Evolutionary conservation across 2,329 filamentous ascomycete species (phyloP).

Genomic region (Drechslerella dactyloides): DNA sequence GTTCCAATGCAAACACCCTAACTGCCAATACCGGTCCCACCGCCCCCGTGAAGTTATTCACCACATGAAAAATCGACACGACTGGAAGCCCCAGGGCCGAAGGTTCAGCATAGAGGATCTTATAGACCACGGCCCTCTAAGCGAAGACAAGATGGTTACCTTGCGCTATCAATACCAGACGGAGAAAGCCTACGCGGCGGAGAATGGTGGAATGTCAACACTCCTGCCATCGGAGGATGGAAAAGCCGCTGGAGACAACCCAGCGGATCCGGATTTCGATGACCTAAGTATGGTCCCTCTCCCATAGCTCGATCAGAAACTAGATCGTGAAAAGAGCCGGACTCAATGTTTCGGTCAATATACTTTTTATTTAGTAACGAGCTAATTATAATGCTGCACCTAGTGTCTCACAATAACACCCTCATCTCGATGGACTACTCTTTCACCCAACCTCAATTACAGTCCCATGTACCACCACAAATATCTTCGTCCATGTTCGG

Average conservation of each 20-base stretch:
- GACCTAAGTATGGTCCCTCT: slow-evolving; percentile 36
- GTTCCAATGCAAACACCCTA: slow-evolving; percentile 33
- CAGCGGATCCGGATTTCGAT: slow-evolving; percentile 30
- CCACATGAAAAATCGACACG: slow-evolving; percentile 41
- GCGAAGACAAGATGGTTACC: slow-evolving; percentile 26
- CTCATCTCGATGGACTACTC: slow-evolving; percentile 40
- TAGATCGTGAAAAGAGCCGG: too few relatives aligned
- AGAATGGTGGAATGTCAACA: slow-evolving; percentile 2
- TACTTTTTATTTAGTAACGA: background rate
- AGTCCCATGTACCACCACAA: slow-evolving; percentile 19
- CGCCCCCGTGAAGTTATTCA: slow-evolving; percentile 34
- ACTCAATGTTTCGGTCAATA: slow-evolving; percentile 12
- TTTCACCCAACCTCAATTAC: slow-evolving; percentile 29
- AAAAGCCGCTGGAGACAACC: slow-evolving; percentile 19
- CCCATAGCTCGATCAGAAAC: too few relatives aligned
- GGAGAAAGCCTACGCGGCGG: slow-evolving; percentile 6
- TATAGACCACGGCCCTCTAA: slow-evolving; percentile 29
- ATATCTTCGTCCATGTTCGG: slow-evolving; percentile 46
- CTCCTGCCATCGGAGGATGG: slow-evolving; percentile 8
- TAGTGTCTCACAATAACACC: slow-evolving; percentile 31
- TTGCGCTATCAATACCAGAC: slow-evolving; percentile 19
- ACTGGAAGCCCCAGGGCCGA: slow-evolving; percentile 7
- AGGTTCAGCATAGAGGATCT: slow-evolving; percentile 13
- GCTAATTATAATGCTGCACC: background rate
- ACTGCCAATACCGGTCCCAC: slow-evolving; percentile 29